phyloP scores from a whole-genome alignment of 148 eudicot species.

The Fagopyrum tataricum region DNA sequence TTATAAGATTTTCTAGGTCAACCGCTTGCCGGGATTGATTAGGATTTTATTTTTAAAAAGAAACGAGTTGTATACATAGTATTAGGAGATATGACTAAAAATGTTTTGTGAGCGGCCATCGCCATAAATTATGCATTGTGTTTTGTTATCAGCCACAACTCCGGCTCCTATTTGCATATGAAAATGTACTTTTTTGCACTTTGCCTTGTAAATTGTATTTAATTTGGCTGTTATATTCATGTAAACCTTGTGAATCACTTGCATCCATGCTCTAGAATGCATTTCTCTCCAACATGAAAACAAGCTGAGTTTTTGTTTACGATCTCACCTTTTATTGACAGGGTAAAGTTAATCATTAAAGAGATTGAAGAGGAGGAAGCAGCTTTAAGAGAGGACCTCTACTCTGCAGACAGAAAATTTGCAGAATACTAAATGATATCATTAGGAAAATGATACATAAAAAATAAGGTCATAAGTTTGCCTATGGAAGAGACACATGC shows the following conservation, averaged over 20 bases:
- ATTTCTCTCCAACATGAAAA: too few species aligned
- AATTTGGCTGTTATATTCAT: too few species aligned
- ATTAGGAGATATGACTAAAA: background rate
- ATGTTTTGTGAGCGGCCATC: background rate
- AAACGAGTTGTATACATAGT: background rate
- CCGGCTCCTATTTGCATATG: too few species aligned
- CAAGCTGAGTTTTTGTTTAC: too few species aligned
- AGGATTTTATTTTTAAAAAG: background rate
- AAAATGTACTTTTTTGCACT: too few species aligned
- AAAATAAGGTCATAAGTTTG: background rate
- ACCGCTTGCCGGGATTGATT: background rate
- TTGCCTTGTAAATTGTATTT: too few species aligned
- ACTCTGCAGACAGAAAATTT: constrained; percentile 84
- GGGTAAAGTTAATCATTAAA: constrained; percentile 76
- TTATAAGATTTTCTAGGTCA: background rate
- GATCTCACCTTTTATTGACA: constrained; percentile 13
- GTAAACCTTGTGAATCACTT: too few species aligned
- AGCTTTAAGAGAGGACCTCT: constrained; percentile 74
- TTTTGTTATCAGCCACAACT: background rate
- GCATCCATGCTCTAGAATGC: too few species aligned
- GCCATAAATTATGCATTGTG: background rate
- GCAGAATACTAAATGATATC: constrained; percentile 50
- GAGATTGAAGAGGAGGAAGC: constrained; percentile 86
- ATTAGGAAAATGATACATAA: background rate
- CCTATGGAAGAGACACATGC: background rate